Percentiles rank a stretch among this genome's conserved stretches.
Evolutionary conservation across 1,284 basidiomycete genomes (phyloP).

Genomic region (Moesziomyces globuligerus): DNA sequence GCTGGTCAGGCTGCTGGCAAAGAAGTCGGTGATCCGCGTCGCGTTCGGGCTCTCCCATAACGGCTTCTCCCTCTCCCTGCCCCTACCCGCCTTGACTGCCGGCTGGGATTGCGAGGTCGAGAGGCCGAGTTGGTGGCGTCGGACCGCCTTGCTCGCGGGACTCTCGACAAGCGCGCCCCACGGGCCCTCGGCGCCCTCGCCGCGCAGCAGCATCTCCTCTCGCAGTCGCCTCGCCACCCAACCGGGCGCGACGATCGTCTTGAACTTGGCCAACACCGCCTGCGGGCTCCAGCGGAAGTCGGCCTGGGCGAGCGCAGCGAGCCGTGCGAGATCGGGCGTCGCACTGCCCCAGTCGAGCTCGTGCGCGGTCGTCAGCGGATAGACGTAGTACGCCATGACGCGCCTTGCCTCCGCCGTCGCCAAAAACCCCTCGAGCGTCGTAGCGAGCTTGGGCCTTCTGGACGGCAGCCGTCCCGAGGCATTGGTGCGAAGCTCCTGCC

Average conservation of each 20-base stretch:
- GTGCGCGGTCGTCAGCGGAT: conserved; percentile 15
- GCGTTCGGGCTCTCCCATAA: conserved; percentile 31
- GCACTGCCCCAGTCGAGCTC: not conserved
- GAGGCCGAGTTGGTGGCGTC: conserved; percentile 7
- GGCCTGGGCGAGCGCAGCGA: conserved; percentile 18
- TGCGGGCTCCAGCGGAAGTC: conserved; percentile 33
- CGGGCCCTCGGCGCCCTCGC: conserved; percentile 19
- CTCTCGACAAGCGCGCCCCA: conserved; percentile 39
- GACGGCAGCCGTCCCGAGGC: conserved; percentile 26
- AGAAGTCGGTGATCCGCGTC: conserved; percentile 42
- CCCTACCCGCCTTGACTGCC: not conserved
- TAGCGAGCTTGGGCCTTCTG: conserved; percentile 41
- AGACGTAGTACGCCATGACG: conserved; percentile 42
- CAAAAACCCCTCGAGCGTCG: conserved; percentile 17
- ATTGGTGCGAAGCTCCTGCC: conserved; percentile 53
- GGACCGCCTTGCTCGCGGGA: conserved; percentile 26
- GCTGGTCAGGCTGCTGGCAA: conserved; percentile 13
- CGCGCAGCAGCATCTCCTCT: conserved; percentile 24
- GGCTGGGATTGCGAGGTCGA: too few species aligned
- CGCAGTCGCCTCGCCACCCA: conserved; percentile 22
- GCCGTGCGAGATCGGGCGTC: conserved; percentile 13
- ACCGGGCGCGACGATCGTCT: conserved; percentile 25
- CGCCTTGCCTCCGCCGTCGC: conserved; percentile 23
- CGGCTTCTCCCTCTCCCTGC: conserved; percentile 11
- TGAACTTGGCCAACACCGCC: conserved; percentile 26